phyloP scores from a whole-genome alignment of 441 rosid species.

The Pelargonium australe region DNA sequence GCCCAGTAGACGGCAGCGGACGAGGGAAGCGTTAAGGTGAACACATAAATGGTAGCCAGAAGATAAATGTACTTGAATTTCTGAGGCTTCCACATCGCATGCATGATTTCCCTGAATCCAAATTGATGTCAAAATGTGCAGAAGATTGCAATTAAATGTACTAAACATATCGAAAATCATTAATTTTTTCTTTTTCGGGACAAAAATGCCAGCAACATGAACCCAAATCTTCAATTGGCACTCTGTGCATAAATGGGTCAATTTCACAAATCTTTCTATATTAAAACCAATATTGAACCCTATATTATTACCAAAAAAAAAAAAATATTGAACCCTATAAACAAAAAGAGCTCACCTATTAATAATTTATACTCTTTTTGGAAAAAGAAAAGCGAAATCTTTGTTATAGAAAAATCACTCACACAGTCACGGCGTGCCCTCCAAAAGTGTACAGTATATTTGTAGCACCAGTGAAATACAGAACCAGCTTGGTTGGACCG shows the following conservation, averaged over 20 bases:
- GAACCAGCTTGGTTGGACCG: slow-evolving; percentile 42
- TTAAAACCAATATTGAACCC: slow-evolving; percentile 14
- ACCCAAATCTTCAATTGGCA: background rate
- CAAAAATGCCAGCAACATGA: slow-evolving; percentile 9
- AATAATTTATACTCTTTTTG: too few relatives aligned
- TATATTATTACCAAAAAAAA: too few relatives aligned
- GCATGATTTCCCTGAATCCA: slow-evolving; percentile 55
- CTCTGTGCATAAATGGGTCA: background rate
- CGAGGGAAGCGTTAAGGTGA: slow-evolving; percentile 52
- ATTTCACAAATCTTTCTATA: background rate
- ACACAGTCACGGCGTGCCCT: slow-evolving; percentile 62
- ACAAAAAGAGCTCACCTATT: background rate
- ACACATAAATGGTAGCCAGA: slow-evolving; percentile 45
- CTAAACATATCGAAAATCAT: too few relatives aligned
- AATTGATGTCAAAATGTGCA: background rate
- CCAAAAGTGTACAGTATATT: slow-evolving; percentile 57
- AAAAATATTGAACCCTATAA: background rate
- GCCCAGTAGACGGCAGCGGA: slow-evolving; percentile 53
- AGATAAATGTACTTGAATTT: slow-evolving; percentile 55
- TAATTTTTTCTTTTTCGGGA: background rate
- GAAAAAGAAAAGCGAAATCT: slow-evolving; percentile 3
- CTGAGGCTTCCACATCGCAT: slow-evolving; percentile 63
- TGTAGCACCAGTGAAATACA: slow-evolving; percentile 65
- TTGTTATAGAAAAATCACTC: slow-evolving; percentile 20
- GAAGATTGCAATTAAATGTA: too few relatives aligned